A percentile compares a stretch with the other conserved stretches of the same genome.
These are phyloP conservation scores for Podospora sp. DNA, from an alignment of 495 filamentous ascomycete genomes.

Conservation along the genomic window DNA sequence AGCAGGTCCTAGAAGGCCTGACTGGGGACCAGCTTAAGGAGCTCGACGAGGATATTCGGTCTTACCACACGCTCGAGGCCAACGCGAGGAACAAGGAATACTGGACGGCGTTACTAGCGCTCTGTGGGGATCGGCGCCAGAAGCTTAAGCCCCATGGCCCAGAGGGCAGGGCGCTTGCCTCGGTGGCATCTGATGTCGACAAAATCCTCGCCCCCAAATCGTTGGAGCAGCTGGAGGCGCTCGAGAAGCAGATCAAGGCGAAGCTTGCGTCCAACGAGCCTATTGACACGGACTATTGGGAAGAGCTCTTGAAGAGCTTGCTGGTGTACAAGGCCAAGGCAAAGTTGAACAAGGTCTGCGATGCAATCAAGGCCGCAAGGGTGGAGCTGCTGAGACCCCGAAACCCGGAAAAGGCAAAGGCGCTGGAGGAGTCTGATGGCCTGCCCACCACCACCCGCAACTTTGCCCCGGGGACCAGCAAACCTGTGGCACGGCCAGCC, in stretches of 20 bases:
- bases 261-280: constrained; percentile 88
- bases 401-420: constrained; percentile 70
- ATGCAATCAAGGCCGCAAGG: constrained; percentile 73
- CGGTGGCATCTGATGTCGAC: constrained; percentile 87
- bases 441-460: constrained; percentile 25
- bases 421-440: constrained; percentile 40
- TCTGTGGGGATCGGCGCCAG: constrained; percentile 77
- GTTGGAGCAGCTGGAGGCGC: constrained; percentile 77
- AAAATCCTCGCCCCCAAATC: constrained; percentile 81
- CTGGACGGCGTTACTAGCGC: constrained; percentile 88
- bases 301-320: constrained; percentile 82
- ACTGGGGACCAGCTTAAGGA: constrained; percentile 69
- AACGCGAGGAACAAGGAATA: constrained; percentile 78
- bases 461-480: constrained; percentile 20
- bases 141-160: constrained; percentile 60
- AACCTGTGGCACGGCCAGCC: constrained; percentile 29
- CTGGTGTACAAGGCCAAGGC: constrained; percentile 90
- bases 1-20: constrained; percentile 77
- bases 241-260: constrained; percentile 80
- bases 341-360: constrained; percentile 77
- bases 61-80: constrained; percentile 78
- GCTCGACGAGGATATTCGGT: constrained; percentile 83
- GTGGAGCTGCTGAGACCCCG: constrained; percentile 67
- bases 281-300: constrained; percentile 98
- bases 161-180: constrained; percentile 73